Conservation (phyloP, 2,329 filamentous ascomycete species). For the Venturia aucupariae region DNA sequence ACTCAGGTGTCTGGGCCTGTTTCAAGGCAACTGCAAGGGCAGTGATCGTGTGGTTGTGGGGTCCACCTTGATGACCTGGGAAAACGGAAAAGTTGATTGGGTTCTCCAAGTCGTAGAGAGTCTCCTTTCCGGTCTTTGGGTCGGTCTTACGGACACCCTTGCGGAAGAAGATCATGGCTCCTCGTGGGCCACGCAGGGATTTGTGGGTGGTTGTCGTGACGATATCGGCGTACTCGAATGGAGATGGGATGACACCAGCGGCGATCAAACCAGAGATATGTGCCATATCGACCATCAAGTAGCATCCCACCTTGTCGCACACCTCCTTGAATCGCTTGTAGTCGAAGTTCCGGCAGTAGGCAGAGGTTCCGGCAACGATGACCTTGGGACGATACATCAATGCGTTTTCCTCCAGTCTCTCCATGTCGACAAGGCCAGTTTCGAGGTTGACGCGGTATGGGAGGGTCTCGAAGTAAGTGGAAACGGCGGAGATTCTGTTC, state of each 20-base stretch:
- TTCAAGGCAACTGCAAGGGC: slow-evolving; percentile 89
- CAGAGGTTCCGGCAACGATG: slow-evolving; percentile 87
- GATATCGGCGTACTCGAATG: slow-evolving; percentile 83
- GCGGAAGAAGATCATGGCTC: slow-evolving; percentile 97
- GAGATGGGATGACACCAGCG: slow-evolving; percentile 80
- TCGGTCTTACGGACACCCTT: slow-evolving; percentile 79
- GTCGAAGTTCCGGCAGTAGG: slow-evolving; percentile 93
- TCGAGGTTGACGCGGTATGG: slow-evolving; percentile 86
- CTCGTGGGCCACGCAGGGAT: slow-evolving; percentile 85
- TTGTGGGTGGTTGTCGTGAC: slow-evolving; percentile 99
- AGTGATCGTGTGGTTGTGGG: slow-evolving; percentile 98
- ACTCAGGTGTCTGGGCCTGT: slow-evolving; percentile 82
- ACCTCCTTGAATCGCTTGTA: slow-evolving; percentile 88
- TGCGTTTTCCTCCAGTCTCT: slow-evolving; percentile 78
- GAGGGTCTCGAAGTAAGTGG: slow-evolving; percentile 97
- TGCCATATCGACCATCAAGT: slow-evolving; percentile 91
- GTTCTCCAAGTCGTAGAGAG: slow-evolving; percentile 79
- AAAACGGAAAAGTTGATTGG: slow-evolving; percentile 97
- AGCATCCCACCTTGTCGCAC: slow-evolving; percentile 82
- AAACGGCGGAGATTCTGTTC: slow-evolving; percentile 84
- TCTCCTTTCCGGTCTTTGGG: slow-evolving; percentile 75
- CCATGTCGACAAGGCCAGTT: slow-evolving; percentile 92
- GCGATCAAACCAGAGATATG: slow-evolving; percentile 94
- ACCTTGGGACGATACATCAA: slow-evolving; percentile 89
- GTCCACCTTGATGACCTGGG: slow-evolving; percentile 94